Percentiles rank a stretch among this genome's conserved stretches.
phyloP scores from a whole-genome alignment of 768 basidiomycete species.

The Pleurotus pulmonarius region DNA sequence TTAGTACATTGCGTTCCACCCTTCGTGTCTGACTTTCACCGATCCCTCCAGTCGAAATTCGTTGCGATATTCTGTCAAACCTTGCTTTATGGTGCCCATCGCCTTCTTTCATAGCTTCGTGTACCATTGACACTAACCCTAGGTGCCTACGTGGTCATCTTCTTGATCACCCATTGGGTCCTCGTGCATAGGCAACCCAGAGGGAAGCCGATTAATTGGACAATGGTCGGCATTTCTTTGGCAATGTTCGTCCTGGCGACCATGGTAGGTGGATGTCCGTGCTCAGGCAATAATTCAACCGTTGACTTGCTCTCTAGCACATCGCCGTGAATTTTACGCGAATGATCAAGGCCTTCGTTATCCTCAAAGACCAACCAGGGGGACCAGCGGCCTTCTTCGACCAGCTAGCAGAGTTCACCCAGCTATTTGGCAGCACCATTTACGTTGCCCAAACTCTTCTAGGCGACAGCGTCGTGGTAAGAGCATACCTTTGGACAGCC shows the following conservation, averaged over 20 bases:
- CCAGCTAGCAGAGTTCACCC: conserved; percentile 28
- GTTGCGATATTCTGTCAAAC: background rate
- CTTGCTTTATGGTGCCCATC: background rate
- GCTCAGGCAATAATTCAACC: background rate
- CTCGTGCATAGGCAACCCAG: conserved; percentile 21
- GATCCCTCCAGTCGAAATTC: background rate
- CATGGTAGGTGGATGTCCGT: conserved; percentile 17
- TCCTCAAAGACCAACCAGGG: conserved; percentile 18
- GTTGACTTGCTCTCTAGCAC: conserved; percentile 21
- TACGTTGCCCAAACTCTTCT: conserved; percentile 33
- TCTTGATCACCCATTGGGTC: conserved; percentile 25
- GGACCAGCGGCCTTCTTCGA: conserved; percentile 29
- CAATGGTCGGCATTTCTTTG: conserved; percentile 27
- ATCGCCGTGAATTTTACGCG: conserved; percentile 31
- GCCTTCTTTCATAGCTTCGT: background rate
- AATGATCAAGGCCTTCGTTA: conserved; percentile 31
- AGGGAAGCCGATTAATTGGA: conserved; percentile 22
- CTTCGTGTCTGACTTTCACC: background rate
- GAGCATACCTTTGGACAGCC: conserved; percentile 3
- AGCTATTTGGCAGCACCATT: conserved; percentile 32
- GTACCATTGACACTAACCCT: background rate
- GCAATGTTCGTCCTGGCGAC: conserved; percentile 29
- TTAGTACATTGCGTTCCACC: background rate
- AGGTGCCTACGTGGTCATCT: conserved; percentile 27
- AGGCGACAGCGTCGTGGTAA: conserved; percentile 32